Conservation (phyloP, 2,329 filamentous ascomycete species). For the Sclerotinia minor region DNA sequence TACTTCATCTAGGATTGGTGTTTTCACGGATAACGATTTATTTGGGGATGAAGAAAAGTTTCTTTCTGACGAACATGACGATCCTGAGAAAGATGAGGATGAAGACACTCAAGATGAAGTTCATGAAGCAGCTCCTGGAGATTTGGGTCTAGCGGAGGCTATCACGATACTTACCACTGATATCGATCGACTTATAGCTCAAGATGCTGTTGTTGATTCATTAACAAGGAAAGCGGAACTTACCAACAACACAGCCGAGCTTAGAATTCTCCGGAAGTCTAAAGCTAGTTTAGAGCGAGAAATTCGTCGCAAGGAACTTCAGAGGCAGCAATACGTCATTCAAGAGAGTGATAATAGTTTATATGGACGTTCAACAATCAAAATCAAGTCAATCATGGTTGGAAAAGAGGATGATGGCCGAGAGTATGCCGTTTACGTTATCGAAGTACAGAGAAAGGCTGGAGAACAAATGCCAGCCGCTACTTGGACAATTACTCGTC, state of each 20-base stretch:
- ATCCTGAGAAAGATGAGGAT: constrained; percentile 56
- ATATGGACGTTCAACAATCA: constrained; percentile 85
- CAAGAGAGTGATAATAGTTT: constrained; percentile 98
- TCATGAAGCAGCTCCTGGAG: constrained; percentile 90
- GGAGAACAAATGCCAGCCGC: constrained; percentile 97
- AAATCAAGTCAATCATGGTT: constrained; percentile 90
- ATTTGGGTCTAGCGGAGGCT: constrained; percentile 89
- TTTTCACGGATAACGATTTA: constrained; percentile 90
- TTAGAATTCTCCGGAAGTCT: constrained; percentile 89
- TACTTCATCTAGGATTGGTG: constrained; percentile 80
- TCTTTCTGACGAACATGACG: constrained; percentile 81
- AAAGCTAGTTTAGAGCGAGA: constrained; percentile 91
- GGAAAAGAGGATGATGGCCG: constrained; percentile 88
- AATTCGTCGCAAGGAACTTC: constrained; percentile 89
- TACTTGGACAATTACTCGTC: constrained; percentile 85
- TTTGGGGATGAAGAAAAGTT: constrained; percentile 88
- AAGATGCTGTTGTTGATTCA: constrained; percentile 89
- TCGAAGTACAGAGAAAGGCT: constrained; percentile 86
- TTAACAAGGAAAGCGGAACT: constrained; percentile 91
- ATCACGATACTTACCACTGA: constrained; percentile 85
- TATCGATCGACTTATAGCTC: constrained; percentile 82
- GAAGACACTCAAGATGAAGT: constrained; percentile 77
- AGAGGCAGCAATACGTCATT: constrained; percentile 93
- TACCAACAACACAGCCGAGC: constrained; percentile 92
- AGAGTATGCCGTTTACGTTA: constrained; percentile 89